phyloP scores from a whole-genome alignment of 202 grass and related monocot species.

The Schoenoplectus triqueter region DNA sequence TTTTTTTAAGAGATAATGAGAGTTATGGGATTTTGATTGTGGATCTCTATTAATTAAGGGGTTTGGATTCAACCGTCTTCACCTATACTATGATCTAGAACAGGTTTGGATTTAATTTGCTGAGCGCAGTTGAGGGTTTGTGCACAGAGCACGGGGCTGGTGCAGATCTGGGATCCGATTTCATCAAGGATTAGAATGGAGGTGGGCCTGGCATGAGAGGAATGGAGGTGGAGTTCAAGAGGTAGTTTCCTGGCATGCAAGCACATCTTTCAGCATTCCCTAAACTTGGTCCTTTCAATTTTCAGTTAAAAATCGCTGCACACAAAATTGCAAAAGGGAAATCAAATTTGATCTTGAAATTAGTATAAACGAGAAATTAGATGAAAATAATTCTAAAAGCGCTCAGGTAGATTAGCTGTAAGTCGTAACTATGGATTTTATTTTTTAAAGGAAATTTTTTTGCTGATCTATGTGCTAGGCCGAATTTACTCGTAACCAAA shows the following conservation, averaged over 20 bases:
- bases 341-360: conserved; percentile 3
- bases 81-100: conserved; percentile 62
- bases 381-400: background rate
- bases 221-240: conserved; percentile 41
- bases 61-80: conserved; percentile 63
- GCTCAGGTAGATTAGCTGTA: background rate
- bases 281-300: conserved; percentile 47
- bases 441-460: background rate
- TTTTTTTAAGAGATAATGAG: background rate
- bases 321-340: conserved; percentile 28
- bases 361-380: background rate
- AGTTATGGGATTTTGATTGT: background rate
- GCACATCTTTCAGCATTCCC: conserved; percentile 92
- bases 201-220: conserved; percentile 44
- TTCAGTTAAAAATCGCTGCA: conserved; percentile 39
- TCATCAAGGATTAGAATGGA: conserved; percentile 56
- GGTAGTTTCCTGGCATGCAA: conserved; percentile 54
- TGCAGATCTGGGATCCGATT: conserved; percentile 33
- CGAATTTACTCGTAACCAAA: background rate
- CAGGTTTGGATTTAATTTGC: conserved; percentile 41
- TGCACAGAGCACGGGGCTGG: conserved; percentile 39
- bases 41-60: background rate
- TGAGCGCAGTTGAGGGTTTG: conserved; percentile 41
- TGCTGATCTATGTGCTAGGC: background rate
- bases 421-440: background rate